Evolutionary conservation across 257 asterid genomes (phyloP), one percentile per base, ranked within the genome.

Genomic region (Salvia hispanica): DNA sequence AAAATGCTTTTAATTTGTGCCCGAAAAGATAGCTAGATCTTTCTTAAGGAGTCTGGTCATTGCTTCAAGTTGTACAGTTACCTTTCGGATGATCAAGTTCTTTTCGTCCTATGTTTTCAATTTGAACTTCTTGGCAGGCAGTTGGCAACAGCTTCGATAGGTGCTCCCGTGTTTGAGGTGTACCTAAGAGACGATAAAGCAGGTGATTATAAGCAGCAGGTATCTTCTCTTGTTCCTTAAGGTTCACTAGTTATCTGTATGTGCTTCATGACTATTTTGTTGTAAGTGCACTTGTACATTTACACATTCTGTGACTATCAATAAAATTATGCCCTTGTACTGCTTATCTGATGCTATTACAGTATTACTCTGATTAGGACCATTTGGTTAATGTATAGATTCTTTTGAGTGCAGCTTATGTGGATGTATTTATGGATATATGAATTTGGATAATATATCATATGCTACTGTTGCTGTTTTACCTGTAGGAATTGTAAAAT

Each of bases 151-250:
- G 75, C 88, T 39, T 77, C 81, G 25, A 84, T 78, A 72, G 99
- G 99, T 7, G 82, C 96, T 51, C 92, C 91, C 36, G 71, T 93
- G 80, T 93, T 93, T 62, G 99, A 93, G 79, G 86, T 93, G 55
- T 93, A 84, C 73, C 95, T 88, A 69, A 85, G 86, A 53, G 76
- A 78, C 75, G 78, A 71, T 72, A 74, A 79, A 72, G 77, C 75
- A 58, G 95, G 92, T 6, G 77, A 80, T 61, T 93, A 84, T 74
- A 81, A 73, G 79, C 91, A 86, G 80, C 95, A 88, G 97, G 99
- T 90, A 74, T 70, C 25, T 79, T 69, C 80, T 77, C 40, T 65
- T 72, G 42, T 10, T 64, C 64, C 37, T 53, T 72, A 18, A 46
- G 46, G 43, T 65, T 62, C 15, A 31, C 63, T 70, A 39, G 75